These are phyloP conservation scores for Erodium moschatum DNA, from an alignment of 441 rosid species.

Conservation along the genomic window DNA sequence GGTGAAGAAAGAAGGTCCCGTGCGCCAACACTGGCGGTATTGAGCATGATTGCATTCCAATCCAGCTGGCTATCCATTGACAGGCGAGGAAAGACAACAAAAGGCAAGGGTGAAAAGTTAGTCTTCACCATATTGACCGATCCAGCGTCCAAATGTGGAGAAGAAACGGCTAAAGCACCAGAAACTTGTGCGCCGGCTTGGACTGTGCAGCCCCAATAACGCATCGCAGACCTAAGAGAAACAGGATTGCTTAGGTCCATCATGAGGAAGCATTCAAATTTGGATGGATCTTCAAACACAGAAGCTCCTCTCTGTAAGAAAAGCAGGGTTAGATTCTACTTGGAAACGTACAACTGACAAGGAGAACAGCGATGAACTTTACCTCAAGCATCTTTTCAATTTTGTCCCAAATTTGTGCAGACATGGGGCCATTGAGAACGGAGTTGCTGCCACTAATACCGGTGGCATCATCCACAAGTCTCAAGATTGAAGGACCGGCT, in stretches of 20 bases:
- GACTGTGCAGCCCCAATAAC: slow-evolving; percentile 74
- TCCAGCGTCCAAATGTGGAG: slow-evolving; percentile 27
- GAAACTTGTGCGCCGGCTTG: slow-evolving; percentile 73
- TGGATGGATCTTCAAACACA: slow-evolving; percentile 41
- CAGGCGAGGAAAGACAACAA: slow-evolving; percentile 45
- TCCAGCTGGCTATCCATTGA: slow-evolving; percentile 32
- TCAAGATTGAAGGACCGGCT: slow-evolving; percentile 60
- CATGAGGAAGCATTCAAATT: slow-evolving; percentile 55
- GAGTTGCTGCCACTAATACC: slow-evolving; percentile 41
- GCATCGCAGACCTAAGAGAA: slow-evolving; percentile 58
- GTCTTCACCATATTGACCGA: slow-evolving; percentile 30
- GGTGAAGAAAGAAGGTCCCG: slow-evolving; percentile 41
- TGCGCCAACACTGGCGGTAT: slow-evolving; percentile 33
- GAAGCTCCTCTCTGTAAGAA: slow-evolving; percentile 56
- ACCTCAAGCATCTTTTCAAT: slow-evolving; percentile 68
- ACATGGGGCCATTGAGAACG: slow-evolving; percentile 19
- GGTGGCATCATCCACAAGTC: slow-evolving; percentile 64
- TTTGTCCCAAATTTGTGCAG: slow-evolving; percentile 66
- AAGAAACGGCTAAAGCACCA: slow-evolving; percentile 46
- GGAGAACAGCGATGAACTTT: slow-evolving; percentile 16
- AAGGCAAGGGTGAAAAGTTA: slow-evolving; percentile 50
- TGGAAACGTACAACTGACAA: slow-evolving; percentile 3
- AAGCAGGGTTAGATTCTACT: not conserved
- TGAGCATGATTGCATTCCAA: slow-evolving; percentile 49
- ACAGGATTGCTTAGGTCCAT: slow-evolving; percentile 54